phyloP scores from a whole-genome alignment of 148 eudicot species.

The Cornus controversa region DNA sequence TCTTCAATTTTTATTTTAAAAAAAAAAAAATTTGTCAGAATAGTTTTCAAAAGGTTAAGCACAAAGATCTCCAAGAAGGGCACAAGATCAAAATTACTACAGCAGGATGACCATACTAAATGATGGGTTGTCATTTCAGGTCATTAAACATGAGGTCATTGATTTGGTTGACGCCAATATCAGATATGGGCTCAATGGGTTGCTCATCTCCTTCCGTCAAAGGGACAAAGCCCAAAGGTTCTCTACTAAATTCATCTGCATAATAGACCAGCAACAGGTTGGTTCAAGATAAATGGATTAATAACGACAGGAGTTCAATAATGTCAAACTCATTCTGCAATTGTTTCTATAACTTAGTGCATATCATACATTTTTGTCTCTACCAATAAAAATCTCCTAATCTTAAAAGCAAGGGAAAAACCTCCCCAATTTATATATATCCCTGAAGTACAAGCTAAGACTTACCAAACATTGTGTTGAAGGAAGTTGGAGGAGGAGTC shows the following conservation, averaged over 20 bases:
- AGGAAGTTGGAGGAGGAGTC: slow-evolving; percentile 83
- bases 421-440: not conserved
- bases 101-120: not conserved
- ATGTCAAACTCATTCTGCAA: not conserved
- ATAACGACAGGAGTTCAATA: not conserved
- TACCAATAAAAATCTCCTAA: not conserved
- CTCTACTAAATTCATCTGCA: slow-evolving; percentile 79
- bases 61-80: not conserved
- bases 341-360: not conserved
- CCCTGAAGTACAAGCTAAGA: not conserved
- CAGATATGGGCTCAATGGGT: slow-evolving; percentile 82
- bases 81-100: not conserved
- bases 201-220: slow-evolving; percentile 46
- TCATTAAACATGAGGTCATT: slow-evolving; percentile 64
- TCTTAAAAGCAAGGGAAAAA: not conserved
- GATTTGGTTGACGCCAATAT: slow-evolving; percentile 61
- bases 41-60: not conserved
- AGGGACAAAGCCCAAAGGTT: slow-evolving; percentile 38
- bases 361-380: not conserved
- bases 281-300: not conserved
- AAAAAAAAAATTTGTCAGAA: not conserved
- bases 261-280: slow-evolving; percentile 8
- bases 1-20: too few species aligned
- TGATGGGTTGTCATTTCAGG: slow-evolving; percentile 19
- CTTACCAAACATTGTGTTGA: slow-evolving; percentile 69